phyloP scores from a whole-genome alignment of 352 stramenopile genomes.

The Pythium aristosporum region DNA sequence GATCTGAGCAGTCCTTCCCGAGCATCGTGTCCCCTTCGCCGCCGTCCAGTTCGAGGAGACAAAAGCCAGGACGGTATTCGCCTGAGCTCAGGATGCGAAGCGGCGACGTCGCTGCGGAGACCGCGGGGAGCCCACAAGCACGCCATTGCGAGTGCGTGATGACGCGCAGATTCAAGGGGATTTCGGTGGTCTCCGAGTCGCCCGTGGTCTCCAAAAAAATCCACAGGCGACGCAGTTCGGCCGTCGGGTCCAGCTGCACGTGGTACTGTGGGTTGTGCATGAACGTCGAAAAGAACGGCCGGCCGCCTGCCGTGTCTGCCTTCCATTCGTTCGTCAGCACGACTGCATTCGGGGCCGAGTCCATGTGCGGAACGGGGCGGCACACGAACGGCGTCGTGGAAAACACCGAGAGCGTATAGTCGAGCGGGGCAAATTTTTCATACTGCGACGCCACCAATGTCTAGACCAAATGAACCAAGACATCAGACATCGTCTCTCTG shows the following conservation, averaged over 20 bases:
- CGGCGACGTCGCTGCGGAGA: slow-evolving; percentile 13
- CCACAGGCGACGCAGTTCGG: slow-evolving; percentile 39
- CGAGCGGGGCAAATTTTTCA: slow-evolving; percentile 87
- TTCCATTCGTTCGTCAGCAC: slow-evolving; percentile 54
- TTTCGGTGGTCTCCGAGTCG: slow-evolving; percentile 13
- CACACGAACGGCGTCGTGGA: slow-evolving; percentile 76
- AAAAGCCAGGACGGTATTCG: slow-evolving; percentile 80
- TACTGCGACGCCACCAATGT: slow-evolving; percentile 92
- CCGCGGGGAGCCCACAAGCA: slow-evolving; percentile 42
- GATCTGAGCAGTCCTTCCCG: slow-evolving; percentile 30
- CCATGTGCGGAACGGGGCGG: slow-evolving; percentile 48
- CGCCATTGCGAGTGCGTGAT: slow-evolving; percentile 50
- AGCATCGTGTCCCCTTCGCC: not conserved
- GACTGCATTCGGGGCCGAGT: slow-evolving; percentile 33
- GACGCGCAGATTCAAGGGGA: slow-evolving; percentile 69
- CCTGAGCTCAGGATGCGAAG: slow-evolving; percentile 59
- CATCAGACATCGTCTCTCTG: not conserved
- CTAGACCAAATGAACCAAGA: slow-evolving; percentile 28
- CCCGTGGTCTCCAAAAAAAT: slow-evolving; percentile 48
- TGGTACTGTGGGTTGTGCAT: slow-evolving; percentile 84
- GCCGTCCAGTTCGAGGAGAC: slow-evolving; percentile 53
- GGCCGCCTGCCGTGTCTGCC: slow-evolving; percentile 43
- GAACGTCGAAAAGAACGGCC: slow-evolving; percentile 72
- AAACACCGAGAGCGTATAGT: slow-evolving; percentile 89
- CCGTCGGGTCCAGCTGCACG: slow-evolving; percentile 35